These are phyloP conservation scores for Omphalotus guepiniiformis DNA, from an alignment of 768 basidiomycete genomes.

Conservation along the genomic window DNA sequence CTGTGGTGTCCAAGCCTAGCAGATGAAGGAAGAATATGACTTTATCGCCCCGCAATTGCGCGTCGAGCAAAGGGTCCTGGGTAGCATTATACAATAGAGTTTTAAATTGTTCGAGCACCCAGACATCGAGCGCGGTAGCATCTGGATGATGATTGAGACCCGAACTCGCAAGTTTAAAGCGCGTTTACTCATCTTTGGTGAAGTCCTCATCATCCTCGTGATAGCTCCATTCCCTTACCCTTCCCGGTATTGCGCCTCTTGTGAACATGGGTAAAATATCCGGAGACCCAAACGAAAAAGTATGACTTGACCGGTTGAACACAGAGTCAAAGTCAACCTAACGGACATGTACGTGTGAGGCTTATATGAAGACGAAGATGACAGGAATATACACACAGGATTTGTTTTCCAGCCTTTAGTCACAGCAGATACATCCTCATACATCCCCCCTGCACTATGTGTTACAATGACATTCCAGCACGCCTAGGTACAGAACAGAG, in stretches of 20 bases:
- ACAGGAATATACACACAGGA: slow-evolving; percentile 44
- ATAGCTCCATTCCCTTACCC: slow-evolving; percentile 74
- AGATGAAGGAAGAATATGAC: slow-evolving; percentile 82
- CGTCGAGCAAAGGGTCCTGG: slow-evolving; percentile 40
- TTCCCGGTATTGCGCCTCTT: slow-evolving; percentile 64
- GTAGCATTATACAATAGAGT: slow-evolving; percentile 62
- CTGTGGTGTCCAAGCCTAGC: slow-evolving; percentile 81
- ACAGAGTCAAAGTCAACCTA: slow-evolving; percentile 87
- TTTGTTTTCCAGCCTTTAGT: slow-evolving; percentile 91
- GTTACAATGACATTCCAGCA: background rate
- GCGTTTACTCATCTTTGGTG: slow-evolving; percentile 56
- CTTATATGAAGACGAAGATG: background rate
- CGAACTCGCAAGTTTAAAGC: background rate
- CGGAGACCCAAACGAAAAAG: slow-evolving; percentile 83
- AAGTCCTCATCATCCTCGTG: slow-evolving; percentile 80
- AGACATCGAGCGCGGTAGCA: slow-evolving; percentile 71
- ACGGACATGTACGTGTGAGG: slow-evolving; percentile 21
- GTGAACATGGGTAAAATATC: slow-evolving; percentile 89
- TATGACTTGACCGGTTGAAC: slow-evolving; percentile 75
- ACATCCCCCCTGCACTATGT: slow-evolving; percentile 87
- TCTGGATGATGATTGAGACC: slow-evolving; percentile 37
- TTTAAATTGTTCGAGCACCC: slow-evolving; percentile 73
- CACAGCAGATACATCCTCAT: slow-evolving; percentile 86
- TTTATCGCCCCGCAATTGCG: slow-evolving; percentile 51
- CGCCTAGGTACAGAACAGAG: slow-evolving; percentile 8